Evolutionary conservation across 192 early-diverging fungal genomes (phyloP), one percentile per base, ranked within the genome.

Genomic region (Backusella australiensis): DNA sequence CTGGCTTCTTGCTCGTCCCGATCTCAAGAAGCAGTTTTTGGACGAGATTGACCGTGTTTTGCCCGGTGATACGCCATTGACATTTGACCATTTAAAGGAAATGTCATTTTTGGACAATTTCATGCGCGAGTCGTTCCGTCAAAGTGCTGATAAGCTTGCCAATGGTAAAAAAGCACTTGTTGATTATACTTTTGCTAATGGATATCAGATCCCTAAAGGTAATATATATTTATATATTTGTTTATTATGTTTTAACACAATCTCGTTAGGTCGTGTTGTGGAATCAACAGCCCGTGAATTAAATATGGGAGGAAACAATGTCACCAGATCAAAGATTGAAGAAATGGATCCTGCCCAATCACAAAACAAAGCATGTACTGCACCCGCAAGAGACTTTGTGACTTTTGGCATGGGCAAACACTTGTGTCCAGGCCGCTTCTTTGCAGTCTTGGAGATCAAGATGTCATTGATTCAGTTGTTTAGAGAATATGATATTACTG

Each of bases 381-480:
- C 46, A 14, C 35, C 76, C 1, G 32, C 53, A 14, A 69, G 76
- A 42, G 76, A 77, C 32, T 71, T 65, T 17, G 38, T 77, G 17
- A 59, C 69, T 6, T 77, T 77, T 34, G 76, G 76, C 21, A n/a
- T 77, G 4, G 76, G 76, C 4, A 77, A 77, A 17, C 76, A 77
- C 12, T 34, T 77, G 17, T 77, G 76, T 34, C 76, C 71, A n/a
- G 68, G 78, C 5, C 69, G 79, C 6, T 80, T 76, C 75, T 80
- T 80, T 67, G 79, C 79, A 17, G 52, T 80, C 7, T 71, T 72
- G 7, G 79, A 80, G 49, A 80, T 80, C 44, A 76, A 80, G 41
- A 53, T 80, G 46, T 26, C 74, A 4, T 49, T 76, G 5, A 67
- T 76, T 12, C 42, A 67, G 0, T 34, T 80, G 17, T 38, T 80